Base-by-base conservation (phyloP, 768 basidiomycete species). In the Sutorius australiensis region DNA sequence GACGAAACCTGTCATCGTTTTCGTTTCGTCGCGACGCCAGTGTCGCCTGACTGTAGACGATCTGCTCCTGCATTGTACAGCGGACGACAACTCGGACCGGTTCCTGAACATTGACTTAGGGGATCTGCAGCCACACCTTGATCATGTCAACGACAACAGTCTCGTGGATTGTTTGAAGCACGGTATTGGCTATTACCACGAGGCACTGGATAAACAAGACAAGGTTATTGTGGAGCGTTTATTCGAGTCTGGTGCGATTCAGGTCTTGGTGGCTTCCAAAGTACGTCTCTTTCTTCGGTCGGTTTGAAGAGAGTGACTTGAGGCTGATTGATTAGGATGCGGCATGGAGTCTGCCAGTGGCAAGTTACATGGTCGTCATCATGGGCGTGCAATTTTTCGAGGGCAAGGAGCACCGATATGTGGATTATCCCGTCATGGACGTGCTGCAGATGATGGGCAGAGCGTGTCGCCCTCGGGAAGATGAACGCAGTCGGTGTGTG, bases 371-470 rank as follows among this genome's bases (percentile, higher is more conserved):
- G 92, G 95, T 98, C 39, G 86, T 99, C 67, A 92, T 99, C 61
- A 98, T 98, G 95, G 95, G 95, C n/a, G 94, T 98, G 0, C 97
- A 99, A 65, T 87, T 72, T 54, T 98, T 89, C 61, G 95, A 98
- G 69, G 95, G 95, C 65, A 91, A 93, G 71, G 97, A 99, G 63
- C 97, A 98, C 66, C 89, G 97, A 41, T 99, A 99, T 60, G 80
- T 95, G 59, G 97, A 98, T 70, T 98, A 98, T 66, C 94, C 95
- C 4, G 93, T 99, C 53, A 95, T 95, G 81, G 95, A 98, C 61
- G 90, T 99, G 6, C 80, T 98, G 2, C 97, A 98, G 67, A 98
- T 99, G 95, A 95, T 98, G 86, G 97, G 95, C 39, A 83, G 86
- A n/a, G 97, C 97, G 0, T 98, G 95, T 68, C 86, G 95, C 14